A percentile compares a stretch with the other conserved stretches of the same genome.
Conservation (phyloP, 129 eudicot genomes). For the Logfia minima region DNA sequence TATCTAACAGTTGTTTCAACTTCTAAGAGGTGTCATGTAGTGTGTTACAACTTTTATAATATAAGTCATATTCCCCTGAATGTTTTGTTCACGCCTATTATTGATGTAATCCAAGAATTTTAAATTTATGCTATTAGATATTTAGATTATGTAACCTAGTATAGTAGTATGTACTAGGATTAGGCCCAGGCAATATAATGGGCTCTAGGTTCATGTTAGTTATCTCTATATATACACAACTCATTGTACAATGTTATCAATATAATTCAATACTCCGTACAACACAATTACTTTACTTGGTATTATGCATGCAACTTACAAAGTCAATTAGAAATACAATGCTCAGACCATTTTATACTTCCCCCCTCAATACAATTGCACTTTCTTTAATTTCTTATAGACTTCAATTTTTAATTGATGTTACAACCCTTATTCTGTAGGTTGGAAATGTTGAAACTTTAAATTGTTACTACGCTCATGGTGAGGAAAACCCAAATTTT, state of each 20-base stretch:
- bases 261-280: too few species aligned
- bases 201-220: too few species aligned
- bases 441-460: constrained; percentile 92
- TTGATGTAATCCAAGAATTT: too few species aligned
- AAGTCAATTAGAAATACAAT: neutral
- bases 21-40: neutral
- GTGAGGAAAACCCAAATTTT: constrained; percentile 67
- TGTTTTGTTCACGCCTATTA: neutral
- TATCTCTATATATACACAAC: too few species aligned
- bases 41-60: neutral
- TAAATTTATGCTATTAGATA: too few species aligned
- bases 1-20: too few species aligned
- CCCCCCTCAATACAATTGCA: neutral
- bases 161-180: too few species aligned
- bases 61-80: neutral
- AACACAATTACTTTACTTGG: too few species aligned
- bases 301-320: neutral
- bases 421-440: constrained; percentile 40
- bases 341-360: neutral
- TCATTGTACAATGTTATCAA: too few species aligned
- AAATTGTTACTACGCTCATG: constrained; percentile 95
- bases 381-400: neutral
- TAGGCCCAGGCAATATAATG: too few species aligned
- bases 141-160: too few species aligned
- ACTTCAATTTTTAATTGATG: neutral